A percentile compares a stretch with the other conserved stretches of the same genome.
phyloP scores from a whole-genome alignment of 106 monocot species.

The Apostasia shenzhenica region DNA sequence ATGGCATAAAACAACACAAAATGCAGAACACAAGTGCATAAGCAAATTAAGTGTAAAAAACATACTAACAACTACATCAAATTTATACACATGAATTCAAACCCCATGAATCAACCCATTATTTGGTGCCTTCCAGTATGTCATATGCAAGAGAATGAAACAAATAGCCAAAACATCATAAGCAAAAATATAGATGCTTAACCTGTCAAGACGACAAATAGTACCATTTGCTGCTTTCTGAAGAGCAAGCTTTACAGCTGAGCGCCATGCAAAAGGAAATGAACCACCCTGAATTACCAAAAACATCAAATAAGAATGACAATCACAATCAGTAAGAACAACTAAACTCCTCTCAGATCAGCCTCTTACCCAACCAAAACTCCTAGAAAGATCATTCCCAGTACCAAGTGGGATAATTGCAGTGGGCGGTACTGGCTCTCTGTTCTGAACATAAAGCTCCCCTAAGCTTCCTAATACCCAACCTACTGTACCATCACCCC shows the following conservation, averaged over 20 bases:
- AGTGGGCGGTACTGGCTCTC: conserved; percentile 68
- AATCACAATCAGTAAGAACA: conserved; percentile 11
- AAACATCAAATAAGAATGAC: conserved; percentile 10
- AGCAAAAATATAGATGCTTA: neutral
- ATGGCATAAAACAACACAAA: no score
- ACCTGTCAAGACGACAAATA: conserved; percentile 59
- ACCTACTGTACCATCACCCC: conserved; percentile 94
- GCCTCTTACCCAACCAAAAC: conserved; percentile 71
- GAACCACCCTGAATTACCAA: conserved; percentile 35
- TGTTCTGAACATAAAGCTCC: conserved; percentile 49
- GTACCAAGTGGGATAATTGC: conserved; percentile 89
- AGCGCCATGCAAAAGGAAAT: conserved; percentile 58
- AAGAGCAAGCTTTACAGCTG: conserved; percentile 46
- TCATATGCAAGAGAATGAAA: neutral
- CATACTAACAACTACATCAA: neutral
- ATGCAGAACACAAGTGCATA: no score
- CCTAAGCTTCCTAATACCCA: conserved; percentile 73
- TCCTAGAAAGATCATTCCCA: conserved; percentile 91
- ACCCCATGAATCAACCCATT: no score
- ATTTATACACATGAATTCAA: neutral
- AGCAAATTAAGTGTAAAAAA: neutral
- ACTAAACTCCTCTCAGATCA: neutral
- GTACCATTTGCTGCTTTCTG: conserved; percentile 31
- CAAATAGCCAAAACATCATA: neutral
- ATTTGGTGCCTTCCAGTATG: neutral